These are phyloP conservation scores for Tolypocladium ophioglossoides DNA, from an alignment of 2,329 filamentous ascomycete species.

Conservation along the genomic window DNA sequence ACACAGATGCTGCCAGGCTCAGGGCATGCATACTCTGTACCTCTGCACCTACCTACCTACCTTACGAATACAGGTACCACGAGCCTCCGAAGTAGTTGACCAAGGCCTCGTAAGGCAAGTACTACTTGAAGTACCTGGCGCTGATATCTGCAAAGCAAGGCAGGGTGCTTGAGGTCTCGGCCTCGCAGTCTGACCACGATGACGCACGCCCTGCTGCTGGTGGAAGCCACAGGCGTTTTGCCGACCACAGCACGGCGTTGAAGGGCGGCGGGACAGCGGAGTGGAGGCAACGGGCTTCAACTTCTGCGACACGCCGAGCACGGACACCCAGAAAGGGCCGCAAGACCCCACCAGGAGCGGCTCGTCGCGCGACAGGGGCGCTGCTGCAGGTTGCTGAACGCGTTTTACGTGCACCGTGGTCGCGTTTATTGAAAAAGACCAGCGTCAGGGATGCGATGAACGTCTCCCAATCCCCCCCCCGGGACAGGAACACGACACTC, in stretches of 20 bases:
- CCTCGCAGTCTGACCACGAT: background rate
- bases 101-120: background rate
- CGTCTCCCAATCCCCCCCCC: background rate
- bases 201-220: background rate
- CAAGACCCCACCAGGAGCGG: background rate
- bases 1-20: background rate
- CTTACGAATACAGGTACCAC: background rate
- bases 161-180: background rate
- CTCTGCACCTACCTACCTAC: too few species aligned
- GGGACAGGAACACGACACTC: background rate
- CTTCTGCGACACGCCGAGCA: too few species aligned
- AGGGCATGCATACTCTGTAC: too few species aligned
- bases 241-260: background rate
- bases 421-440: constrained; percentile 4
- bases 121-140: background rate
- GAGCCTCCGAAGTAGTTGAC: background rate
- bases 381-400: background rate
- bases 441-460: background rate
- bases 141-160: background rate
- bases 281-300: background rate
- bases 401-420: constrained; percentile 5
- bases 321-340: background rate
- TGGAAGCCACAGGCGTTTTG: background rate
- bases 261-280: too few species aligned
- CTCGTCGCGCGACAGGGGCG: background rate